Base-by-base conservation (phyloP, 345 rosid genomes). In the Salix suchowensis region DNA sequence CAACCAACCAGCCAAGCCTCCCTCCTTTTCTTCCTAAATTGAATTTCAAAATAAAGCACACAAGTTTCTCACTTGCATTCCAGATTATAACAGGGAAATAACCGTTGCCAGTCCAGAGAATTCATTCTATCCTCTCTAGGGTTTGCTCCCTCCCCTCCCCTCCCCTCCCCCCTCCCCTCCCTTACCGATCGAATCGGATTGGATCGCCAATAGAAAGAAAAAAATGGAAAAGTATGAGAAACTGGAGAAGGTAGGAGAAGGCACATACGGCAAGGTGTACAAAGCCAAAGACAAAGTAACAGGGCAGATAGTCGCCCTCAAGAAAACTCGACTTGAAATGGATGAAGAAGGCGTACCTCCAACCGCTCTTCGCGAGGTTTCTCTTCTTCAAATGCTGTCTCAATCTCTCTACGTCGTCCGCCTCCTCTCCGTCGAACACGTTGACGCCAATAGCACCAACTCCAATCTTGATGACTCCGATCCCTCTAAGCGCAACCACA, bases 321-420 rank as follows among this genome's bases (percentile, higher is more conserved):
- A 94, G 82, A 93, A 94, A 79, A 91, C 98, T 0, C 79, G 98
- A 7, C 92, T 94, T 23, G 97, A 94, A 82, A 94, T 93, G 91
- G 98, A 93, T 87, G 98, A 94, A 73, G 98, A 94, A 81, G 98
- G 98, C 69, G 84, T 94, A 1, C 98, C 98, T 37, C 98, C 98
- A 0, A 94, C 98, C 30, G 97, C 98, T 1, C 97, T 93, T 80
- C 91, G 98, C 0, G 97, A 95, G 80, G 94, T 93, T 39, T 95
- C 97, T 30, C 90, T 95, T 66, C 98, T 95, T 50, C 98, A 93
- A 76, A 82, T 95, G 94, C 87, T 95, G 26, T 95, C 98, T 2
- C 91, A 91, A 40, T 95, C 97, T 30, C 87, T 95, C 79, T 93
- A 93, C 81, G 84, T 93, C 19, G 98, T 95, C 60, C 96, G 97